Base-by-base conservation (phyloP, 805 yeast genomes). In the Candida xiaguanensis region DNA sequence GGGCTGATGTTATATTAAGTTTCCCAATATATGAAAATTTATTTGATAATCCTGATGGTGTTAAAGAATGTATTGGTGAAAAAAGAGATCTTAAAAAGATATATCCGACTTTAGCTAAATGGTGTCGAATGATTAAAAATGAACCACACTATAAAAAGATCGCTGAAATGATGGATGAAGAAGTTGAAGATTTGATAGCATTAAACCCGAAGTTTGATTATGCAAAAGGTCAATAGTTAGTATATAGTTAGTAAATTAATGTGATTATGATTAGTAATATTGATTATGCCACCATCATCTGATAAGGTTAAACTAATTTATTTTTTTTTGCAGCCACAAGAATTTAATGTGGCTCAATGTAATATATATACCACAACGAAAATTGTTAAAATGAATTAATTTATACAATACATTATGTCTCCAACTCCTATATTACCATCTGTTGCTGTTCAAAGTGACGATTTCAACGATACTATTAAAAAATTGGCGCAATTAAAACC, bases 1-100 rank as follows among this genome's bases (percentile, higher is more conserved):
- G 56, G 1, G 73, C 72, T 1, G 73, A 67, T 42, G 49, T 67
- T 17, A 59, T 65, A 6, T 49, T 65, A 34, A 58, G 59, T 30
- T 67, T 62, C 48, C 71, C 72, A 0, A 39, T 65, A 25, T 58
- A 51, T 38, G 69, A 63, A 38, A 61, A 61, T 40, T 41, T 61
- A 2, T 62, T 63, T 37, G 65, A 65, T 43, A 67, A 67, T 45
- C 63, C 56, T 37, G 58, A 50, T 1, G 67, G 64, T 2, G 61
- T 65, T 7, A 52, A 48, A 36, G 63, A 61, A 22, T 53, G 61
- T 13, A 55, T 64, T 1, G 65, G 66, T 12, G 65, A 59, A 20
- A 65, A 65, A 28, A 40, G 50, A 28, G 55, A 62, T 31, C 45
- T 67, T 15, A 48, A 43, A 34, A 58, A 58, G 40, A 43, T 52